These are phyloP conservation scores for Oxyria digyna DNA, from an alignment of 148 eudicot species.

Conservation along the genomic window DNA sequence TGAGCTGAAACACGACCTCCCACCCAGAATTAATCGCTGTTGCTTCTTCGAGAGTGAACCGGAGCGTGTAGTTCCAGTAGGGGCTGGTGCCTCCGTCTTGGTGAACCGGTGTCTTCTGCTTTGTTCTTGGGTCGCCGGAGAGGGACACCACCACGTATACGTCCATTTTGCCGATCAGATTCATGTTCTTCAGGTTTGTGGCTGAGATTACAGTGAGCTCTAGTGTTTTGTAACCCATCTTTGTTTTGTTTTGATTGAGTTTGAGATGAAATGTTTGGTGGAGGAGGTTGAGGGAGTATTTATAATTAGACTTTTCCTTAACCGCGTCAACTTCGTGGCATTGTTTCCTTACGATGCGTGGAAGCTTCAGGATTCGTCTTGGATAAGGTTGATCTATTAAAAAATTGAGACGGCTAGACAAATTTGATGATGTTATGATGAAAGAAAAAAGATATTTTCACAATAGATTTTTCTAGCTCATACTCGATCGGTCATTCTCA, in stretches of 20 bases:
- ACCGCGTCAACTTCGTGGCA: background rate
- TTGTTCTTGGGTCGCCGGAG: slow-evolving; percentile 23
- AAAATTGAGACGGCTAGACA: no score
- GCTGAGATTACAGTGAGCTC: slow-evolving; percentile 35
- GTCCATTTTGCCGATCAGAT: slow-evolving; percentile 40
- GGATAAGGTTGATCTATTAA: no score
- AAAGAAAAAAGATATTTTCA: no score
- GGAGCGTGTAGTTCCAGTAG: slow-evolving; percentile 30
- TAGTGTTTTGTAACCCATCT: slow-evolving; percentile 20
- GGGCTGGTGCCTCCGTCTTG: slow-evolving; percentile 36
- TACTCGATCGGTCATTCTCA: no score
- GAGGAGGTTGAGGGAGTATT: background rate
- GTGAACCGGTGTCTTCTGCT: slow-evolving; percentile 38
- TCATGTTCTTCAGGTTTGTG: slow-evolving; percentile 38
- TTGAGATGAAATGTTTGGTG: background rate
- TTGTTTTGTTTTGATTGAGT: background rate
- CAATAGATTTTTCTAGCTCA: no score
- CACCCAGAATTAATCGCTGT: slow-evolving; percentile 4
- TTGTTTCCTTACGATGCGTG: background rate
- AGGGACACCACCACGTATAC: slow-evolving; percentile 20
- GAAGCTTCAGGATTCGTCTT: no score
- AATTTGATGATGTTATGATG: no score
- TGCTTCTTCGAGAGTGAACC: slow-evolving; percentile 25
- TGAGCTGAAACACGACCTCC: slow-evolving; percentile 17
- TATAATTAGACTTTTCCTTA: background rate